Base-by-base conservation (phyloP, 202 grass and related monocot species). In the Dendrocalamus latiflorus region DNA sequence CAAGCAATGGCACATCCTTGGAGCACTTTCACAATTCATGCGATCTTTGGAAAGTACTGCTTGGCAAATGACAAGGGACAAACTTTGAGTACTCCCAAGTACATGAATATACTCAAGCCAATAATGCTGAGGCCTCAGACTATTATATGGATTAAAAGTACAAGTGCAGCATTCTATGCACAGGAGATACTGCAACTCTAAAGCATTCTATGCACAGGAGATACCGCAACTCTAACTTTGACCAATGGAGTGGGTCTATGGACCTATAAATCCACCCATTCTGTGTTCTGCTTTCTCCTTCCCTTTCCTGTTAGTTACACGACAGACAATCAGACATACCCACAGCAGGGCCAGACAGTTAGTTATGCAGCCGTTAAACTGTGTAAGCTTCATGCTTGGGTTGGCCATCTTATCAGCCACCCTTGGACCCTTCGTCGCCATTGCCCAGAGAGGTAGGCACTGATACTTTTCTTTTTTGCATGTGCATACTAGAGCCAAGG, bases 311-410 rank as follows among this genome's bases (percentile, higher is more conserved):
- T 68, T 81, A 82, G 54, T 78, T 86, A 44, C 38, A 77, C 39
- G 70, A 88, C 65, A 80, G 76, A 63, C 85, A 86, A 65, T 86
- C 65, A 80, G 76, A 63, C 85, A 86, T 90, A 87, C 84, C 49
- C 37, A 82, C 66, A 85, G 74, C 58, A 53, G 56, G n/a, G 41
- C 30, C 30, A 79, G 37, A 44, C 30, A 55, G 55, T 69, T 36
- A 79, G 84, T 93, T 70, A 93, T 93, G 91, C 63, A 69, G 70
- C 65, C 14, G 36, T 77, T 77, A n/a, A 89, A 73, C 53, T 85
- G 60, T 47, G 22, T 81, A 48, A 74, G 76, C 79, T 59, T 88
- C 67, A 48, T 93, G 65, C 68, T 81, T 43, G 79, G 74, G 50
- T 37, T 77, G 58, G 47, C 63, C 74, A 77, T 88, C n/a, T 41